Evolutionary conservation across 83 land plant genomes (phyloP).

Genomic region (Picea abies): DNA sequence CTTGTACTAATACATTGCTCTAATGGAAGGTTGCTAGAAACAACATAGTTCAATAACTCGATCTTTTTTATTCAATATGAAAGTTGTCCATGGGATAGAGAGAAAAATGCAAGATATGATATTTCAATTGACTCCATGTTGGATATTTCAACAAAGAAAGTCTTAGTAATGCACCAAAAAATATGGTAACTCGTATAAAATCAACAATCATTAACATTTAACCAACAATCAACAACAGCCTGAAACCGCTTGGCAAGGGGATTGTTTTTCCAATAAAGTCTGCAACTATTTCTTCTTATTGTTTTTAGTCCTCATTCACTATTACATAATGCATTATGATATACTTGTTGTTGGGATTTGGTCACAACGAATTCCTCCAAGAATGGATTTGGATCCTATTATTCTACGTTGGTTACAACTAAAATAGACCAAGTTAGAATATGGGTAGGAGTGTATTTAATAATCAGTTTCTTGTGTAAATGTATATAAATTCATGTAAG

Average conservation of each 20-base stretch:
- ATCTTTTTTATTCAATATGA: neutral
- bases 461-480: no score
- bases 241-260: neutral
- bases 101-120: conserved; percentile 7
- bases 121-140: neutral
- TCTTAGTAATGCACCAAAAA: neutral
- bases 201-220: neutral
- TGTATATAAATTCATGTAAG: no score
- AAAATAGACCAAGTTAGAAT: no score
- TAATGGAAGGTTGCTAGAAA: no score
- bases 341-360: neutral
- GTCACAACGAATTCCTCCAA: no score
- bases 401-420: no score
- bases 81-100: neutral
- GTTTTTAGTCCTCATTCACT: neutral
- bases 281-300: neutral
- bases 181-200: neutral
- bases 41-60: no score
- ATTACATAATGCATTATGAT: neutral
- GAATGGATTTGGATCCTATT: no score
- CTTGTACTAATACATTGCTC: conserved; percentile 20
- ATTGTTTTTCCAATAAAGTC: neutral
- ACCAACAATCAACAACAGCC: neutral
- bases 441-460: no score
- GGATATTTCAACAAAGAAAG: neutral